phyloP scores from a whole-genome alignment of 257 asterid species.

The Ajuga chamaepitys region DNA sequence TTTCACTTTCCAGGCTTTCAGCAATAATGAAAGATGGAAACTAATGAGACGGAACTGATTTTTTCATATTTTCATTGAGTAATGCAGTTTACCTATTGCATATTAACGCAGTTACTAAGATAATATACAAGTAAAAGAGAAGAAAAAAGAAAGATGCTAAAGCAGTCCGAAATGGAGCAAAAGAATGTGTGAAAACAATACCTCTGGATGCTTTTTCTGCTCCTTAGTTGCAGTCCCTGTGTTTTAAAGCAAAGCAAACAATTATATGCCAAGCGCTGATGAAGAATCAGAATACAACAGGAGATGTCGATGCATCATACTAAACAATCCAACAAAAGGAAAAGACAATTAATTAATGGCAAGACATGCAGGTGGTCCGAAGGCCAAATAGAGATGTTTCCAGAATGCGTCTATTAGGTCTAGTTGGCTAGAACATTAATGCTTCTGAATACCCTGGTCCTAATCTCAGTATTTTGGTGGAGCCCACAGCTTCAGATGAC shows the following conservation, averaged over 20 bases:
- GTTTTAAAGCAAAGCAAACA: background rate
- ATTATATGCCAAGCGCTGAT: background rate
- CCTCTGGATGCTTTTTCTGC: slow-evolving; percentile 18
- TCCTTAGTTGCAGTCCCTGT: slow-evolving; percentile 13
- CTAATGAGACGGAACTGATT: background rate
- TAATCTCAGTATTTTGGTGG: background rate
- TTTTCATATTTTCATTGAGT: background rate
- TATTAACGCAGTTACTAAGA: background rate
- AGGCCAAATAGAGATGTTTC: background rate
- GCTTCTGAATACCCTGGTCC: background rate
- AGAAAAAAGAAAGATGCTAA: background rate
- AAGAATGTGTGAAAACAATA: background rate
- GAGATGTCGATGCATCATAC: background rate
- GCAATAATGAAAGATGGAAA: slow-evolving; percentile 1
- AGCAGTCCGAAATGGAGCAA: background rate
- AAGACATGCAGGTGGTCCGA: background rate
- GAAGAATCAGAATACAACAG: background rate
- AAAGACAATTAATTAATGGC: background rate
- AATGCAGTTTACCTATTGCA: background rate
- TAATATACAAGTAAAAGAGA: background rate
- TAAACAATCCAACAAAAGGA: background rate
- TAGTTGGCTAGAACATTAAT: background rate
- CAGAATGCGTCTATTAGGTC: background rate
- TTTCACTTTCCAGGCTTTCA: background rate
- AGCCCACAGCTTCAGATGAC: background rate